Evolutionary conservation across 2,329 filamentous ascomycete species (phyloP).

Genomic region (Teratosphaeria gauchensis): DNA sequence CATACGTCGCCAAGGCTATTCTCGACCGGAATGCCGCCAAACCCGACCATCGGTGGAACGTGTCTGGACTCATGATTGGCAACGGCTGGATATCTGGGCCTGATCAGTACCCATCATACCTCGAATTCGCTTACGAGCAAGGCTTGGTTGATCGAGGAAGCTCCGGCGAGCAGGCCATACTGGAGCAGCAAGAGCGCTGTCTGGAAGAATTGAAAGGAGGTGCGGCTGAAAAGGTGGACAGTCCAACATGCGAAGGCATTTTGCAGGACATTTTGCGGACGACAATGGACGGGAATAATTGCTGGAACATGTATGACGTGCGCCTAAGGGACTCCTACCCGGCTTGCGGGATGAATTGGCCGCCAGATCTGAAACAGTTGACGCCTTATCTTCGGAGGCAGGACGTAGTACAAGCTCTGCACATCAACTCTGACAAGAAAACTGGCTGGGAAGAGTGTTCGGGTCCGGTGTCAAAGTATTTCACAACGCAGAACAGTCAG

Average conservation of each 20-base stretch:
- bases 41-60: constrained; percentile 53
- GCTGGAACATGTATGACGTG: constrained; percentile 95
- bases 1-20: constrained; percentile 89
- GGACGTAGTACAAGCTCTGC: constrained; percentile 72
- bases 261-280: constrained; percentile 61
- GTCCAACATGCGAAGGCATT: constrained; percentile 63
- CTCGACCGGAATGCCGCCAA: constrained; percentile 63
- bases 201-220: constrained; percentile 49
- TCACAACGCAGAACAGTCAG: constrained; percentile 59
- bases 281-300: constrained; percentile 50
- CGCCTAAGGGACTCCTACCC: constrained; percentile 71
- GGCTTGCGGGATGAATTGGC: constrained; percentile 96
- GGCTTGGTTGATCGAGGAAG: constrained; percentile 61
- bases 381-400: constrained; percentile 73
- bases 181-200: constrained; percentile 61
- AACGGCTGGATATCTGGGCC: constrained; percentile 93
- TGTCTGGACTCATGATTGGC: constrained; percentile 82
- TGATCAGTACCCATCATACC: constrained; percentile 83
- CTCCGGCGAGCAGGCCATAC: constrained; percentile 55
- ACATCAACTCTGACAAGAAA: constrained; percentile 71
- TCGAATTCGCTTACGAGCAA: constrained; percentile 70
- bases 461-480: constrained; percentile 63
- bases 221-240: constrained; percentile 55
- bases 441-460: constrained; percentile 90
- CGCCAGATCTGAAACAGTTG: constrained; percentile 68